phyloP scores from a whole-genome alignment of 345 rosid genomes.

The Linum usitatissimum region DNA sequence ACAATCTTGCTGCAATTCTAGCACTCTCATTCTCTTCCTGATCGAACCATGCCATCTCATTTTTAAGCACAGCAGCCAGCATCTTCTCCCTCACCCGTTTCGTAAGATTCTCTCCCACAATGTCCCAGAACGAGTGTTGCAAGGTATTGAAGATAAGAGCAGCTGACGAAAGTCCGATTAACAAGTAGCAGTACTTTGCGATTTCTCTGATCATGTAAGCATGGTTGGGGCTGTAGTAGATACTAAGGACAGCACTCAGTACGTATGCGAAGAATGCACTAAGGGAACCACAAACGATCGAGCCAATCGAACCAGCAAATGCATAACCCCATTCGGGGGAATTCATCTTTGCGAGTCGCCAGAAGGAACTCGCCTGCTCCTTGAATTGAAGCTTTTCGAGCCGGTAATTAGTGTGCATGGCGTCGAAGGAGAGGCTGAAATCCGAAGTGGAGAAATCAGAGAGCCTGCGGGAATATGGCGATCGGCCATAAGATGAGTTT shows the following conservation, averaged over 20 bases:
- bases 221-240: constrained; percentile 79
- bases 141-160: constrained; percentile 86
- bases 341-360: constrained; percentile 96
- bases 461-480: constrained; percentile 87
- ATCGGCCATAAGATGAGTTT: constrained; percentile 90
- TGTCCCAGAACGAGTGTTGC: constrained; percentile 96
- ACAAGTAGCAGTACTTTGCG: constrained; percentile 73
- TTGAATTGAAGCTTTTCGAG: constrained; percentile 83
- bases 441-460: constrained; percentile 99
- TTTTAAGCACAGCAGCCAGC: constrained; percentile 75
- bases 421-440: constrained; percentile 83
- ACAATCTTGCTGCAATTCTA: constrained; percentile 74
- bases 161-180: constrained; percentile 91
- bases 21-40: constrained; percentile 96
- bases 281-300: constrained; percentile 78
- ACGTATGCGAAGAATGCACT: constrained; percentile 96
- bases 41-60: constrained; percentile 98
- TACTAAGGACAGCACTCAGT: constrained; percentile 82
- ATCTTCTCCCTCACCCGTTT: constrained; percentile 93
- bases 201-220: constrained; percentile 80
- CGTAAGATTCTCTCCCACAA: constrained; percentile 94
- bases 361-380: constrained; percentile 94
- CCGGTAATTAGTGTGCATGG: constrained; percentile 56
- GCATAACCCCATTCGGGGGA: constrained; percentile 97
- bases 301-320: constrained; percentile 77